A percentile compares a stretch with the other conserved stretches of the same genome.
phyloP scores from a whole-genome alignment of 116 monocot species.

The Phalaenopsis hybrid region DNA sequence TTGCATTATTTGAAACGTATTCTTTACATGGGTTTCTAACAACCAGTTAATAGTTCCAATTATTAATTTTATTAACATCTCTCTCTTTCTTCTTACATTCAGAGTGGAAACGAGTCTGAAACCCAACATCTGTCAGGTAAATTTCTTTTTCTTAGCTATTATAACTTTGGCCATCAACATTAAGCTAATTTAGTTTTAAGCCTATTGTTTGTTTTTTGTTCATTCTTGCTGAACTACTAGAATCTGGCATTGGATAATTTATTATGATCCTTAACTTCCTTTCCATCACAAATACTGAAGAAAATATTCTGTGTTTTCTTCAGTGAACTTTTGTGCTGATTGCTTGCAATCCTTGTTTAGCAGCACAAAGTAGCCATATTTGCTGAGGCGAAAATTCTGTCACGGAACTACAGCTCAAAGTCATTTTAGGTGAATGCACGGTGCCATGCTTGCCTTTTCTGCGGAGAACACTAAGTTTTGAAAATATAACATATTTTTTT shows the following conservation, averaged over 20 bases:
- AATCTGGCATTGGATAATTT: background rate
- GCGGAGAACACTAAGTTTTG: too few species aligned
- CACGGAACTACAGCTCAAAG: too few species aligned
- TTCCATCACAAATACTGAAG: background rate
- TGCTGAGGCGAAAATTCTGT: background rate
- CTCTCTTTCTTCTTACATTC: conserved; percentile 12
- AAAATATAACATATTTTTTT: too few species aligned
- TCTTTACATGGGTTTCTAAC: background rate
- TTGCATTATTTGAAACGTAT: background rate
- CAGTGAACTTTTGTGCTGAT: background rate
- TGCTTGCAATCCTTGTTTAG: background rate
- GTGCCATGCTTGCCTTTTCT: too few species aligned
- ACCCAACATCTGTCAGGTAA: conserved; percentile 30
- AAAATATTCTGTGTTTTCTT: background rate
- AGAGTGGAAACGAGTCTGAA: conserved; percentile 16
- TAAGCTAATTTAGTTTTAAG: background rate
- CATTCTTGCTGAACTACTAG: background rate
- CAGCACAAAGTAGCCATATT: background rate
- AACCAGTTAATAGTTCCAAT: background rate
- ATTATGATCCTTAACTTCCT: background rate
- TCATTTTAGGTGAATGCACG: too few species aligned
- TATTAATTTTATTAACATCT: background rate
- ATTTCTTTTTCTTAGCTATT: background rate
- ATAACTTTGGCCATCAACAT: background rate
- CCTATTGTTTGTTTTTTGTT: background rate